phyloP scores from a whole-genome alignment of 2,329 filamentous ascomycete species.

The Trichoderma sp. region DNA sequence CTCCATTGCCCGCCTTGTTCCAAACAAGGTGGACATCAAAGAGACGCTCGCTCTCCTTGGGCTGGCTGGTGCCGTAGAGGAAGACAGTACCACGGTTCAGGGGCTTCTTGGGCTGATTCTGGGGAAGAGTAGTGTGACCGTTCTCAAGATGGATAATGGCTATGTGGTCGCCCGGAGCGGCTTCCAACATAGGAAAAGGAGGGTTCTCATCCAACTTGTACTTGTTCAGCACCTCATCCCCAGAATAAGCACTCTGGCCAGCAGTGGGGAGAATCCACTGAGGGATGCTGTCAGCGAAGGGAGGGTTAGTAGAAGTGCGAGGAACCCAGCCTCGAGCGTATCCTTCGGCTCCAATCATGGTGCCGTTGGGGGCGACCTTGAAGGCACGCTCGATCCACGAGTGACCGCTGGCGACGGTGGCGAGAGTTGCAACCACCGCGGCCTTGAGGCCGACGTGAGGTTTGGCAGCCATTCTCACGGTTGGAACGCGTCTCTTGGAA shows the following conservation, averaged over 20 bases:
- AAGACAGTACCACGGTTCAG: constrained; percentile 68
- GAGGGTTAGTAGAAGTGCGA: constrained; percentile 48
- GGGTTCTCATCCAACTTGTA: constrained; percentile 37
- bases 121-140: constrained; percentile 65
- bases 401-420: constrained; percentile 52
- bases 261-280: constrained; percentile 61
- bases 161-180: constrained; percentile 59
- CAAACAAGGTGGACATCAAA: constrained; percentile 71
- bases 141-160: constrained; percentile 72
- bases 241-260: constrained; percentile 63
- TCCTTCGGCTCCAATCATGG: constrained; percentile 66
- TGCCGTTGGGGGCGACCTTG: constrained; percentile 69
- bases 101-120: constrained; percentile 57
- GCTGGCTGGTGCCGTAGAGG: constrained; percentile 67
- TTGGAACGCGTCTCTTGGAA: constrained; percentile 16
- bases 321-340: constrained; percentile 70
- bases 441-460: constrained; percentile 25
- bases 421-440: constrained; percentile 33
- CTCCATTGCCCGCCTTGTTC: constrained; percentile 77
- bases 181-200: constrained; percentile 60
- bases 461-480: constrained; percentile 1
- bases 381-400: constrained; percentile 79
- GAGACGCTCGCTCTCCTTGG: constrained; percentile 48
- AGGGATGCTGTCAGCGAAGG: constrained; percentile 57
- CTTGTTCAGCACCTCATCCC: constrained; percentile 51